phyloP scores from a whole-genome alignment of 2,329 filamentous ascomycete species.

The Fusarium sp. region DNA sequence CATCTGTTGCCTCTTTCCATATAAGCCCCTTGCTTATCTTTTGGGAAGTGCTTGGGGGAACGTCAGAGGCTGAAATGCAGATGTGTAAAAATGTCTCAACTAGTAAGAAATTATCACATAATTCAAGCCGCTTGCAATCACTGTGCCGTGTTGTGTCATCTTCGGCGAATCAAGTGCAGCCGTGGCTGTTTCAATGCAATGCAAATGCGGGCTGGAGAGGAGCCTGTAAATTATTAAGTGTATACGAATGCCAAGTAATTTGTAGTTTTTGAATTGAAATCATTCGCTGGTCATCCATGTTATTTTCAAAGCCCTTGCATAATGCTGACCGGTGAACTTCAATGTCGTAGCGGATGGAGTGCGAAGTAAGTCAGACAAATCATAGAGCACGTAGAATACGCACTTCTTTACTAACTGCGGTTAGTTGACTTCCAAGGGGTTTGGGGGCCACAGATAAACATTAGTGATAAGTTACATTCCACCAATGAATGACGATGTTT shows the following conservation, averaged over 20 bases:
- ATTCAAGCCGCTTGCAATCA: background rate
- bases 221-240: background rate
- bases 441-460: background rate
- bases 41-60: background rate
- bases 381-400: background rate
- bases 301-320: background rate
- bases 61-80: background rate
- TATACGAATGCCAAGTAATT: background rate
- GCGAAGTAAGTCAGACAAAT: background rate
- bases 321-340: background rate
- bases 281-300: background rate
- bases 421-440: background rate
- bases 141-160: background rate
- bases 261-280: no score
- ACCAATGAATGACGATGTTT: background rate
- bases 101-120: background rate
- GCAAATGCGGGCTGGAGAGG: background rate
- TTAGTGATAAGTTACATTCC: background rate
- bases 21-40: background rate
- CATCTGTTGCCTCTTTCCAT: background rate
- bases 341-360: background rate
- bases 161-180: background rate
- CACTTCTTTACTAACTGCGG: background rate
- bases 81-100: background rate
- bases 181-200: background rate